Evolutionary conservation across 768 basidiomycete species (phyloP), one percentile per base, ranked within the genome.

Genomic region (Tylopilus intermedius): DNA sequence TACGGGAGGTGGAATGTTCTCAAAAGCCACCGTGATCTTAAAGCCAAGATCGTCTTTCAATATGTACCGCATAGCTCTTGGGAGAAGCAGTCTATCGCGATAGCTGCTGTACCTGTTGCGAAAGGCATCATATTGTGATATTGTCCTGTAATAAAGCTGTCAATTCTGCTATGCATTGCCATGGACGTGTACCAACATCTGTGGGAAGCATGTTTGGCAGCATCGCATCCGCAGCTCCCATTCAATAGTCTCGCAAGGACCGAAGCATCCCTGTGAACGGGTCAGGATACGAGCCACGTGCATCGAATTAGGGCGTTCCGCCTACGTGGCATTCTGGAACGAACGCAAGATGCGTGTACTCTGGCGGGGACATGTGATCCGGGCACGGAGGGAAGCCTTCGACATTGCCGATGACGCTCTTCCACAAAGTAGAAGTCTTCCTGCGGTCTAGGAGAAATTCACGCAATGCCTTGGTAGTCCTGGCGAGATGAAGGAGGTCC

Each of bases 401-500:
- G 27, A 61, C 50, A 40, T 66, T 65, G 9, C 24, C 27, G 18
- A 68, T 61, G 8, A 56, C 61, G 10, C 39, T 45, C 37, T 62
- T 60, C 71, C 72, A 74, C 38, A 70, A 41, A 0, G 51, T 44
- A n/a, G 45, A 49, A 2, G 60, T 53, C 27, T 42, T 52, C 4
- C 50, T 35, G 32, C 54, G 64, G 29, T 57, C 56, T 21, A 67
- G 56, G 2, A 73, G 54, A 11, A 70, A 58, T 7, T 32, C 29
- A 21, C 70, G 62, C 8, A 72, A 60, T 4, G 50, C 61, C 37
- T 71, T 71, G 8, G 61, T 64, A 18, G 62, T 62, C 29, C 70
- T 61, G n/a, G 66, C 40, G 5, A 74, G 62, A 26, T 66, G 53
- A 21, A 72, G 62, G 8, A 72, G 51, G 47, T 72, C 68, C 6